Evolutionary conservation across 176 grass and related monocot genomes (phyloP).

Genomic region (Oryza brachyantha): DNA sequence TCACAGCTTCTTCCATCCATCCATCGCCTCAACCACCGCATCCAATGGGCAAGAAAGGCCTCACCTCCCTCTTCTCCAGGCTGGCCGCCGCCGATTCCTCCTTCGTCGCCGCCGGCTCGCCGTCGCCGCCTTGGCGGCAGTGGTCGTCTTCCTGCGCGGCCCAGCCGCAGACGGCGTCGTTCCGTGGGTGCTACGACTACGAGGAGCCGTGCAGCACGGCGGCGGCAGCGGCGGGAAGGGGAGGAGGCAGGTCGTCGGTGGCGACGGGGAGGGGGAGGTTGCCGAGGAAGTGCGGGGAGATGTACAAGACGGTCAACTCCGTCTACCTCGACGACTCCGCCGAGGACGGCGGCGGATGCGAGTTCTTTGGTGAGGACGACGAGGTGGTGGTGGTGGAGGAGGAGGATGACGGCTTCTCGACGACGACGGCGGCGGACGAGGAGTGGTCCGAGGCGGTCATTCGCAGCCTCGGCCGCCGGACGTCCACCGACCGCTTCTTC

Average conservation of each 20-base stretch:
- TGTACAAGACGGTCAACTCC: constrained; percentile 59
- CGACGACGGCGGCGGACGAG: constrained; percentile 16
- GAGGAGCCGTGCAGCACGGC: constrained; percentile 21
- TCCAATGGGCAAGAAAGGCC: constrained; percentile 47
- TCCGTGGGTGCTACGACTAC: constrained; percentile 37
- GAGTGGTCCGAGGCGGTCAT: constrained; percentile 50
- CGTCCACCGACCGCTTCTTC: constrained; percentile 56
- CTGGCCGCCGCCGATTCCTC: not conserved
- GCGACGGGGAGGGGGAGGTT: not conserved
- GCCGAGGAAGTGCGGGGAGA: constrained; percentile 1
- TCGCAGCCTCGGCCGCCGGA: constrained; percentile 34
- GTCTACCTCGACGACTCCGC: constrained; percentile 50
- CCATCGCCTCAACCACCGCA: constrained; percentile 8
- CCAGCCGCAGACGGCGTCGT: constrained; percentile 46
- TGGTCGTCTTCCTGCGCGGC: constrained; percentile 36
- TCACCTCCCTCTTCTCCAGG: constrained; percentile 55
- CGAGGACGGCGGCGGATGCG: not conserved
- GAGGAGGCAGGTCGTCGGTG: not conserved
- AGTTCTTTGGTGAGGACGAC: not conserved
- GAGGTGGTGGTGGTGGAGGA: not conserved
- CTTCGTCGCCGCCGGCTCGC: not conserved
- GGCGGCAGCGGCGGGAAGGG: not conserved
- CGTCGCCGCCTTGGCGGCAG: constrained; percentile 16
- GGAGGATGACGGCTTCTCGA: constrained; percentile 24
- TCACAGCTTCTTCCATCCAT: not conserved